Percentiles rank a stretch among this genome's conserved stretches.
Conservation (phyloP, 768 basidiomycete genomes). For the Boletales sp. region DNA sequence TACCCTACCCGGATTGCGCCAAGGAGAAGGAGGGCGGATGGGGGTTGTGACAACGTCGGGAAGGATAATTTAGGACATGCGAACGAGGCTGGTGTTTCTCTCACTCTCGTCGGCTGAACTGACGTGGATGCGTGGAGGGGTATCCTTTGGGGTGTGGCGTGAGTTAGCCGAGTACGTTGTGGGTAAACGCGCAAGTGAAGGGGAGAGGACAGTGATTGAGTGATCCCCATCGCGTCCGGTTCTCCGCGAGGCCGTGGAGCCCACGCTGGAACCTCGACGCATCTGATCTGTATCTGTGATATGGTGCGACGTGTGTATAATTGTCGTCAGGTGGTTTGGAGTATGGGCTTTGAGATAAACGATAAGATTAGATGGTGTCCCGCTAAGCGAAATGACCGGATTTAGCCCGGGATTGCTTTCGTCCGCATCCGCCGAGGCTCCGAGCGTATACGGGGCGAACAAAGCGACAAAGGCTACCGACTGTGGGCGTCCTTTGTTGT, state of each 20-base stretch:
- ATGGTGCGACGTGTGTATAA: slow-evolving; percentile 6
- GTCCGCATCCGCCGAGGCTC: slow-evolving; percentile 2
- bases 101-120: slow-evolving; percentile 14
- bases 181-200: slow-evolving; percentile 8
- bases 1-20: slow-evolving; percentile 22
- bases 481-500: neutral
- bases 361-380: slow-evolving; percentile 31
- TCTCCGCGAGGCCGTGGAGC: slow-evolving; percentile 26
- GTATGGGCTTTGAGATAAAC: neutral
- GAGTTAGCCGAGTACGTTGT: slow-evolving; percentile 28
- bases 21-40: slow-evolving; percentile 1
- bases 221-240: slow-evolving; percentile 13
- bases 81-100: neutral
- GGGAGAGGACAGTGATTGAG: slow-evolving; percentile 1
- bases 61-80: slow-evolving; percentile 11
- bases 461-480: slow-evolving; percentile 4
- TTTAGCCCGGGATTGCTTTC: slow-evolving; percentile 2
- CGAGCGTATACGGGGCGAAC: neutral
- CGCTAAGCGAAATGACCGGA: slow-evolving; percentile 7
- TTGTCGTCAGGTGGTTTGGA: slow-evolving; percentile 4
- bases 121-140: slow-evolving; percentile 16
- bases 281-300: slow-evolving; percentile 21
- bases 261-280: slow-evolving; percentile 29
- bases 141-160: slow-evolving; percentile 11
- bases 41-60: neutral